Conservation (phyloP, 2,329 filamentous ascomycete genomes). For the Escovopsis sp. region DNA sequence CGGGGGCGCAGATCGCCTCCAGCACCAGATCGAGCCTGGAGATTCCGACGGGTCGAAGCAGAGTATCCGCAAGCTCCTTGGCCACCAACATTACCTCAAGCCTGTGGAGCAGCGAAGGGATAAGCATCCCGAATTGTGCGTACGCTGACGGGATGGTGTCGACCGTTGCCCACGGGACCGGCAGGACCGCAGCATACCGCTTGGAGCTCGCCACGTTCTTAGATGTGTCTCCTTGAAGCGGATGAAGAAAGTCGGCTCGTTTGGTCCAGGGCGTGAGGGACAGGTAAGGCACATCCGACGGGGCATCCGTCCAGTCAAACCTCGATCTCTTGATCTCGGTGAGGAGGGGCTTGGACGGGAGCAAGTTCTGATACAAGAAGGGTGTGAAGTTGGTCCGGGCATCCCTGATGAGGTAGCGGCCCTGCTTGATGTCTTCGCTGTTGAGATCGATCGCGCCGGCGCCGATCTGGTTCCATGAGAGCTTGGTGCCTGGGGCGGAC, state of each 20-base stretch:
- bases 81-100: slow-evolving; percentile 51
- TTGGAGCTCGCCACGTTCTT: slow-evolving; percentile 20
- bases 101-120: slow-evolving; percentile 60
- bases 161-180: slow-evolving; percentile 29
- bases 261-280: slow-evolving; percentile 34
- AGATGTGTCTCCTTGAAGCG: slow-evolving; percentile 4
- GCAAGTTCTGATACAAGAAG: slow-evolving; percentile 24
- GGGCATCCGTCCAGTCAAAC: slow-evolving; percentile 21
- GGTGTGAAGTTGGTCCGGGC: slow-evolving; percentile 13
- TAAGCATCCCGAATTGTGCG: slow-evolving; percentile 40
- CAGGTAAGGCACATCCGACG: slow-evolving; percentile 33
- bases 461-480: slow-evolving; percentile 19
- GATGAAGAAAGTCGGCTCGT: slow-evolving; percentile 44
- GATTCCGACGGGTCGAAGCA: slow-evolving; percentile 31
- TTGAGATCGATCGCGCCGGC: slow-evolving; percentile 11
- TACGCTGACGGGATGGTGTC: slow-evolving; percentile 31
- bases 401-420: slow-evolving; percentile 26
- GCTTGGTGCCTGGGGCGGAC: slow-evolving; percentile 9
- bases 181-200: slow-evolving; percentile 28
- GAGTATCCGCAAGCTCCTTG: slow-evolving; percentile 31
- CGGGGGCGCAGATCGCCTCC: slow-evolving; percentile 55
- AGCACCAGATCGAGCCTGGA: slow-evolving; percentile 38
- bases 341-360: slow-evolving; percentile 28
- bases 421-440: slow-evolving; percentile 8
- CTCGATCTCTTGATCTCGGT: slow-evolving; percentile 22